Base-by-base conservation (phyloP, 1,284 basidiomycete genomes). In the Pseudozyma sp. region DNA sequence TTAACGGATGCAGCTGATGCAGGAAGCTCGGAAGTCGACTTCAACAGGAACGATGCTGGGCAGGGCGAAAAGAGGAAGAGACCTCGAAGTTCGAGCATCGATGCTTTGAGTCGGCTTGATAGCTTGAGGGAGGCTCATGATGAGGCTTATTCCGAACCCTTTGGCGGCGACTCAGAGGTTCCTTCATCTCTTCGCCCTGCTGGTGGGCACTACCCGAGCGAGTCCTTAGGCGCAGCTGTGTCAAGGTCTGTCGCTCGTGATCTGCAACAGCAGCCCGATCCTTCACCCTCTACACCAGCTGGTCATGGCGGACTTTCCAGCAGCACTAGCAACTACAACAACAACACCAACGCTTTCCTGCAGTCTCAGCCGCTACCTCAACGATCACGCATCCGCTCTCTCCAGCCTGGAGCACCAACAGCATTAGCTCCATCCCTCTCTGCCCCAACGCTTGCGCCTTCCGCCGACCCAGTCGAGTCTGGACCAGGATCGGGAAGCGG, bases 181-280 rank as follows among this genome's bases (percentile, higher is more conserved):
- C 51, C 48, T 11, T 16, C 45, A 38, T 14, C 34, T 14, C 12
- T 19, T 38, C 43, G 35, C 16, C 55, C 61, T 3, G 40, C 42
- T 1, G 65, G 58, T n/a, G 68, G 70, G 1, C 67, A 72, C 54
- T 77, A 69, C 50, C 72, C 77, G 1, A 75, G 71, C 57, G 55
- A 52, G 1, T 58, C 71, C 6, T 57, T 79, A 1, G 72, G 71
- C 7, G 76, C 66, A 12, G 77, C 76, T 2, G 73, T 67, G 7
- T 52, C 72, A 11, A 56, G 75, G 10, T 68, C 62, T 2, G 60
- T 36, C 21, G 57, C 52, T 1, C 70, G 52, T 11, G 48, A 70
- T 6, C 3, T 47, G 12, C 44, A 25, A 31, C 54, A 45, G 13
- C 34, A 39, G 48, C 8, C 3, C 25, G 25, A 12, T 31, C 47